Evolutionary conservation across 164 flowering plant species (phyloP), one percentile per base, ranked within the genome.

Genomic region (grape (Vitis vinifera)): DNA sequence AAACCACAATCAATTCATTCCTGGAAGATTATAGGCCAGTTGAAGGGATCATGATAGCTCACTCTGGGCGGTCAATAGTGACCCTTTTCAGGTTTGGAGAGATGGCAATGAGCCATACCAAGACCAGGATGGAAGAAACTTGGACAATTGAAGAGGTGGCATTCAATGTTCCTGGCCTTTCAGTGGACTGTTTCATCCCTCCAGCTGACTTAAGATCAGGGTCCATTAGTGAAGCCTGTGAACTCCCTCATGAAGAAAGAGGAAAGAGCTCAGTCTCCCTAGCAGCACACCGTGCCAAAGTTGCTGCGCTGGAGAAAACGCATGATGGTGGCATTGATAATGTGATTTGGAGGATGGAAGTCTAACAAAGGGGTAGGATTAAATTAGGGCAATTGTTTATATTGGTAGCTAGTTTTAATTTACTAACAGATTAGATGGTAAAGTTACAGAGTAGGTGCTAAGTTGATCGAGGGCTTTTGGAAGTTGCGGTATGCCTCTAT

Each of bases 101-200:
- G 75, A 81, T 77, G 69, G 89, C 96, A 17, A 86, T 85, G 91
- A 91, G 91, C 78, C 96, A 88, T 71, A 77, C 93, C 50, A 91
- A 86, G 75, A 89, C 93, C 7, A 83, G 90, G 77, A 89, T 91
- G 95, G 95, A 90, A 80, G 95, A 90, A 75, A 82, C 81, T 15
- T 90, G 95, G 95, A 88, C 88, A 1, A 88, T 91, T 27, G 96
- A 91, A 66, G 96, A 91, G 76, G 96, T 91, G 29, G 91, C 90
- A 8, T 88, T 91, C 58, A 91, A 91, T 62, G 83, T 91, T 16
- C 90, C 90, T 0, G 96, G 96, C 2, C 78, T 91, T 30, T 89
- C 93, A 2, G n/a, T 73, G 9, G 96, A 91, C 71, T 91, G 96
- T 68, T 91, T 91, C 77, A 87, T 91, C 30, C 96, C 96, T 8